A percentile compares a stretch with the other conserved stretches of the same genome.
Conservation (phyloP, 495 filamentous ascomycete genomes). For the Penicillium subrubescens region DNA sequence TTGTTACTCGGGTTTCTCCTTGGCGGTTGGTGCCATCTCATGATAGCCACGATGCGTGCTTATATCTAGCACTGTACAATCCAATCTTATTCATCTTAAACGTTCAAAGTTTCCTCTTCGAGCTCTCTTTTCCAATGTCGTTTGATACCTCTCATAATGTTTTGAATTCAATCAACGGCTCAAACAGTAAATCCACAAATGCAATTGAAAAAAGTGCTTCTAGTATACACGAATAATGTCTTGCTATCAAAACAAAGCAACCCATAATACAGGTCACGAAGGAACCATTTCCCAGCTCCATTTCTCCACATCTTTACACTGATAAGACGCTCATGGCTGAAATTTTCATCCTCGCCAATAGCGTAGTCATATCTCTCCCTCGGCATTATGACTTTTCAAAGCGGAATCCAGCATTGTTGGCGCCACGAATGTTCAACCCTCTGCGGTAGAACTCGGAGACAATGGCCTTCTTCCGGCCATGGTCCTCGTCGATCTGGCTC, state of each 20-base stretch:
- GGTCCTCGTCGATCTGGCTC: conserved; percentile 68
- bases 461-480: conserved; percentile 87
- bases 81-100: not conserved
- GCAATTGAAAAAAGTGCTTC: conserved; percentile 24
- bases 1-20: not conserved
- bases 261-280: conserved; percentile 1
- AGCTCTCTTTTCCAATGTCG: not conserved
- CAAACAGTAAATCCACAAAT: conserved; percentile 10
- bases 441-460: conserved; percentile 67
- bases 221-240: conserved; percentile 32
- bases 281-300: not conserved
- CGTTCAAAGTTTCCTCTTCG: not conserved
- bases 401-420: not conserved
- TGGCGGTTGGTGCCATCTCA: conserved; percentile 3
- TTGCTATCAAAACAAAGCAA: conserved; percentile 18
- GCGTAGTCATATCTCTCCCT: not conserved
- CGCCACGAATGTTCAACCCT: conserved; percentile 43
- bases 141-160: too few species aligned
- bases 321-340: not conserved
- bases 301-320: conserved; percentile 1
- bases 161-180: not conserved
- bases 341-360: not conserved
- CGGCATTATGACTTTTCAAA: not conserved
- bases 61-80: conserved; percentile 30
- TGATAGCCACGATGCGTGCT: conserved; percentile 3